Evolutionary conservation across 2,329 filamentous ascomycete genomes (phyloP).

Genomic region (Elsinoe necatrix): DNA sequence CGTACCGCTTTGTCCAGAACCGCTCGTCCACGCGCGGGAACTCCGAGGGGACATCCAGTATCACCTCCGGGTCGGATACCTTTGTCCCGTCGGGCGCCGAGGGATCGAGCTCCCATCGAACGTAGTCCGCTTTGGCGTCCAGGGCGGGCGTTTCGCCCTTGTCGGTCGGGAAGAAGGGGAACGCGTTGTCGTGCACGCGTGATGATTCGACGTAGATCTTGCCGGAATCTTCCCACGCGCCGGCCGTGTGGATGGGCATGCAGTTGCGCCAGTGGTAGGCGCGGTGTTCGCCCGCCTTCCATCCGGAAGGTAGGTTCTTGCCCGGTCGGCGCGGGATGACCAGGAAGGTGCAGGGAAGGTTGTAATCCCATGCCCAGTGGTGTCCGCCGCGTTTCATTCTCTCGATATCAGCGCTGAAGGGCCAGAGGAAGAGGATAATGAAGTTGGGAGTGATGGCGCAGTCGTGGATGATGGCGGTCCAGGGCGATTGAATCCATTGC

Average conservation of each 20-base stretch:
- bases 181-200: constrained; percentile 36
- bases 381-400: constrained; percentile 33
- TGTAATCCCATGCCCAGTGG: constrained; percentile 33
- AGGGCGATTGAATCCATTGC: constrained; percentile 35
- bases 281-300: constrained; percentile 16
- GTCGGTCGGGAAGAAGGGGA: constrained; percentile 37
- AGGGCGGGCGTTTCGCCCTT: constrained; percentile 23
- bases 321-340: constrained; percentile 21
- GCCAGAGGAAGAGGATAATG: constrained; percentile 32
- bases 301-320: constrained; percentile 11
- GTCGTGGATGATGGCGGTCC: constrained; percentile 34
- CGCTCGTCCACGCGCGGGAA: constrained; percentile 42
- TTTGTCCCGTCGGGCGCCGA: constrained; percentile 21
- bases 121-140: constrained; percentile 35
- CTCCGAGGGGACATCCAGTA: constrained; percentile 35
- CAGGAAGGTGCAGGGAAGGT: constrained; percentile 23
- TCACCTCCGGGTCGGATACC: constrained; percentile 26
- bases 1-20: constrained; percentile 33
- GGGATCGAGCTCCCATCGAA: constrained; percentile 37
- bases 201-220: constrained; percentile 34
- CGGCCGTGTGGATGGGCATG: constrained; percentile 31
- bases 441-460: constrained; percentile 34
- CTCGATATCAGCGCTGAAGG: constrained; percentile 31
- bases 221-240: constrained; percentile 34
- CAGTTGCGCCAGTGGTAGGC: constrained; percentile 16